Percentiles rank a stretch among this genome's conserved stretches.
phyloP scores from a whole-genome alignment of 176 grass and related monocot species.

The Stipa capillata region DNA sequence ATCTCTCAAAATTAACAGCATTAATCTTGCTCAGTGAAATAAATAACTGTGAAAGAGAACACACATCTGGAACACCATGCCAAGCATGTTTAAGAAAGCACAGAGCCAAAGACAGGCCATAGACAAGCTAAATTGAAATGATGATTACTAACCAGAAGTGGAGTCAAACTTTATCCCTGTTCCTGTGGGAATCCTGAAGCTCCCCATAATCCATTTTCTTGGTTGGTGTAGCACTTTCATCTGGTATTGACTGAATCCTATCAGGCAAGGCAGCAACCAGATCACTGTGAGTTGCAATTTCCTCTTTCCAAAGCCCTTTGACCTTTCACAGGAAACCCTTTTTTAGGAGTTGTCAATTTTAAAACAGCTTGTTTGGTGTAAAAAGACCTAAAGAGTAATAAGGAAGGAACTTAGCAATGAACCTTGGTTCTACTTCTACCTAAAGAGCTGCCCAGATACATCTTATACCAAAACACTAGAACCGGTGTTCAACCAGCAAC shows the following conservation, averaged over 20 bases:
- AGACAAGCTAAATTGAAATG: neutral
- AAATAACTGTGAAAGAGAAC: neutral
- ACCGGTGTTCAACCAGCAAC: neutral
- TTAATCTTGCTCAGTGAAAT: neutral
- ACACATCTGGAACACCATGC: neutral
- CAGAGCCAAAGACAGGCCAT: too few species aligned
- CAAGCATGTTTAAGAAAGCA: neutral
- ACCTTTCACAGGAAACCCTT: slow-evolving; percentile 19
- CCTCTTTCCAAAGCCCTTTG: slow-evolving; percentile 57
- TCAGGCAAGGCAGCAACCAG: slow-evolving; percentile 49
- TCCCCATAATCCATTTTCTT: slow-evolving; percentile 45
- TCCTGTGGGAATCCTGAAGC: slow-evolving; percentile 34
- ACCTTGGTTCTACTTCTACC: neutral
- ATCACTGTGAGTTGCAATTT: slow-evolving; percentile 35
- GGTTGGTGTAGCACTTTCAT: slow-evolving; percentile 31
- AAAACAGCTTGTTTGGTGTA: neutral
- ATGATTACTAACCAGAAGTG: slow-evolving; percentile 25
- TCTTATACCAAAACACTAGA: neutral
- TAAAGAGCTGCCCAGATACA: neutral
- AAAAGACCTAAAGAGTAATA: neutral
- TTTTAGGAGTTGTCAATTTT: neutral
- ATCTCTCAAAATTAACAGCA: neutral
- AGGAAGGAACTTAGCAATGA: neutral
- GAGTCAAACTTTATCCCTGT: slow-evolving; percentile 56
- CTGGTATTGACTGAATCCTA: slow-evolving; percentile 56